Base-by-base conservation (phyloP, 2,329 filamentous ascomycete species). In the Aspergillus piperis region DNA sequence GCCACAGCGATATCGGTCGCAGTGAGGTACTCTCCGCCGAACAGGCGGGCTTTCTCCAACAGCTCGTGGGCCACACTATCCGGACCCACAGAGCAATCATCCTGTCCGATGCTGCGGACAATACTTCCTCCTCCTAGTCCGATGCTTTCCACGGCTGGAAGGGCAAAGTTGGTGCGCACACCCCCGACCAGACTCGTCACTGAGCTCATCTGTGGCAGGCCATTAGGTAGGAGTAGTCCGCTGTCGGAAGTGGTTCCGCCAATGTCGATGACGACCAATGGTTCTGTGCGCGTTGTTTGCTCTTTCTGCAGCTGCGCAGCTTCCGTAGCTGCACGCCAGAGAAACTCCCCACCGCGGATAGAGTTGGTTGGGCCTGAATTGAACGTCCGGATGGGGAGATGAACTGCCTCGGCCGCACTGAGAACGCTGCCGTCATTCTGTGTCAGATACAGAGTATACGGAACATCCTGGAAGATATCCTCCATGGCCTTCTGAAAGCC, bases 181-280 rank as follows among this genome's bases (percentile, higher is more conserved):
- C 55, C 59, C 1, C 59, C 59, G 8, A 61, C 59, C 3, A 59
- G 10, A 19, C 56, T 57, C 5, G 48, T 61, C 3, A 61, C 47
- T 13, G 59, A 61, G 19, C 59, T 61, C 59, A 61, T 61, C 27
- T 61, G 79, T 0, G 87, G 88, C 53, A 89, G 87, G 0, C 87
- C 87, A 52, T 83, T 88, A 0, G 82, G 78, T 6, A 86, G 78
- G 3, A 90, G 71, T 0, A 88, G 72, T 0, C 87, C 86, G 10
- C 88, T 84, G 64, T 89, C 87, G 0, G 86, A 84, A 0, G 87
- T 89, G 0, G 87, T 90, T 2, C 87, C 87, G 0, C 87, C 87
- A 56, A 90, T 84, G 66, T 90, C 87, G 2, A 89, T 83, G 0
- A 89, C 86, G 76, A 89, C 59, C 1, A 61, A 30, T 0, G 59